Base-by-base conservation (phyloP, 768 basidiomycete species). In the Leccinum subgranulosum region DNA sequence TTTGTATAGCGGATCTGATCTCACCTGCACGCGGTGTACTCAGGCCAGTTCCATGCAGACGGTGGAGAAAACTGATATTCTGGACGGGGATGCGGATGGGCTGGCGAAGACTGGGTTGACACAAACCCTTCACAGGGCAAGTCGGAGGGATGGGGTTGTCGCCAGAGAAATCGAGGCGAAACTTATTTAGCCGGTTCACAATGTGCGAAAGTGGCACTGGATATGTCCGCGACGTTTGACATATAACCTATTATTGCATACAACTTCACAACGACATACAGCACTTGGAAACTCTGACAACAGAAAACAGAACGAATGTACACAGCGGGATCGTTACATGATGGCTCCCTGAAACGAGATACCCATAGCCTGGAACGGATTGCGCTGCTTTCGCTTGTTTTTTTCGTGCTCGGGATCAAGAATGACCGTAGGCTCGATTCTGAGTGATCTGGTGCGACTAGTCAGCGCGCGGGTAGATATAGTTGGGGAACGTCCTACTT, bases 21-120 rank as follows among this genome's bases (percentile, higher is more conserved):
- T 58, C 45, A 72, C 70, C 68, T 68, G 57, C 46, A 64, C 59
- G 55, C 51, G 39, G 55, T 55, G 36, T 53, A 11, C 43, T 71
- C 62, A 69, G 47, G 17, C 62, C 43, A 62, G 58, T 72, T 60
- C 72, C 70, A 72, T 72, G 59, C 64, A 73, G 64, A 55, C 60
- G 12, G 14, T 49, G 49, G 3, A 46, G 47, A 27, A 23, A 53
- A 39, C 19, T 15, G 33, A 43, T 25, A 11, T 41, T 51, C 31
- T 27, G 53, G 31, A 28, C 8, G 28, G 9, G 45, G 45, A 29
- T 33, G 12, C n/a, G 9, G 41, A 28, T 23, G 19, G 17, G 49
- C 57, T 46, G 43, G 43, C 33, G 31, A 28, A 53, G 25, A 53
- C 6, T 60, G 43, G 15, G 47, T 51, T 27, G 51, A 50, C 60